Conservation (phyloP, 2,329 filamentous ascomycete genomes). For the Ophiostoma novo-ulmi region DNA sequence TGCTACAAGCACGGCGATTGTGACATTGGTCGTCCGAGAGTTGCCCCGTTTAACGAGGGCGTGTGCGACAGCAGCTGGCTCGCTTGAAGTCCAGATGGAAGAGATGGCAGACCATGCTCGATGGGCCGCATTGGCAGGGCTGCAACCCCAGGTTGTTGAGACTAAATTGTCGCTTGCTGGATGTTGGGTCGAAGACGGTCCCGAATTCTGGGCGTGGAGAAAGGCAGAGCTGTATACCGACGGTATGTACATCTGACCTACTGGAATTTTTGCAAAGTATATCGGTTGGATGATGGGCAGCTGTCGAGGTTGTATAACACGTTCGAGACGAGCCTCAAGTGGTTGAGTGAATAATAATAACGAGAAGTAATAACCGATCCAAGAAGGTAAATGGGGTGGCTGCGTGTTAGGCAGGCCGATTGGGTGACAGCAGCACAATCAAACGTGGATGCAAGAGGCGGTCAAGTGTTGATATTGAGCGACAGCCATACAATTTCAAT, state of each 20-base stretch:
- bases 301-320: conserved; percentile 6
- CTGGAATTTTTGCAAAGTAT: not conserved
- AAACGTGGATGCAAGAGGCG: conserved; percentile 13
- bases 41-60: not conserved
- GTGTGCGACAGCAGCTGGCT: not conserved
- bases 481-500: conserved; percentile 15
- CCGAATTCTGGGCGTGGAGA: not conserved
- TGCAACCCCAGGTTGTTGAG: not conserved
- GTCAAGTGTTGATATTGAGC: conserved; percentile 1
- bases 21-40: conserved; percentile 24
- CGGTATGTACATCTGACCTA: conserved; percentile 13
- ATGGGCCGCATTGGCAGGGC: not conserved
- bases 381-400: not conserved
- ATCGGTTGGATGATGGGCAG: not conserved
- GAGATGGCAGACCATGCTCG: conserved; percentile 1
- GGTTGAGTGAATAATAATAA: not conserved
- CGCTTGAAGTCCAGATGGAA: not conserved
- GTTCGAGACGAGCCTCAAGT: not conserved
- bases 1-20: conserved; percentile 25
- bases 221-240: not conserved
- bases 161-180: not conserved
- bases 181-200: not conserved
- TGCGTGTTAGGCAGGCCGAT: conserved; percentile 3
- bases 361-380: not conserved
- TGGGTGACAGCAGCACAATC: conserved; percentile 11